phyloP scores from a whole-genome alignment of 768 basidiomycete species.

The Amanita phalloides region DNA sequence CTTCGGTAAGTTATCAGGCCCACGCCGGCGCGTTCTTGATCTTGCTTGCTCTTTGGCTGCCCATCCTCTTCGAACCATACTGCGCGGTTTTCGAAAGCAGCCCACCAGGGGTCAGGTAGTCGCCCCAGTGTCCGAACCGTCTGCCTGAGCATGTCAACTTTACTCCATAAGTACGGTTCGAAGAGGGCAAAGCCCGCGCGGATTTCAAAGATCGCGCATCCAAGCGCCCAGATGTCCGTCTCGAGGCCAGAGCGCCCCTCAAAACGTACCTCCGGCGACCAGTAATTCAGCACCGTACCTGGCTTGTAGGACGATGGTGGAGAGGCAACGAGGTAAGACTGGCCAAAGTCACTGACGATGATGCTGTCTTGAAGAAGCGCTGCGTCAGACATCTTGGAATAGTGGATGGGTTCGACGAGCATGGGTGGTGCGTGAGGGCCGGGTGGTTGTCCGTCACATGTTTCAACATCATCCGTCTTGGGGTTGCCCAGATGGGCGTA shows the following conservation, averaged over 20 bases:
- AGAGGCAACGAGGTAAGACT: slow-evolving; percentile 17
- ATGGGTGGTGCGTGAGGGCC: not conserved
- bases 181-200: slow-evolving; percentile 30
- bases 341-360: slow-evolving; percentile 27
- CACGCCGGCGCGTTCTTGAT: slow-evolving; percentile 14
- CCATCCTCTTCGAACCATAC: slow-evolving; percentile 28
- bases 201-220: slow-evolving; percentile 31
- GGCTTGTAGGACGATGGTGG: slow-evolving; percentile 20
- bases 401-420: not conserved
- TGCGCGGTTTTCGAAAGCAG: slow-evolving; percentile 15
- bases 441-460: not conserved
- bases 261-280: slow-evolving; percentile 25
- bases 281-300: slow-evolving; percentile 20
- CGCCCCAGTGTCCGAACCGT: slow-evolving; percentile 25
- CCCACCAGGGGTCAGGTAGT: slow-evolving; percentile 33
- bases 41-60: slow-evolving; percentile 17
- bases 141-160: slow-evolving; percentile 20
- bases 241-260: slow-evolving; percentile 15
- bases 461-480: not conserved
- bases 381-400: slow-evolving; percentile 9
- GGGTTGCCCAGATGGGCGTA: not conserved
- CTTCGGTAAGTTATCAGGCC: slow-evolving; percentile 9
- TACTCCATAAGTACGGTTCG: slow-evolving; percentile 22
- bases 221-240: slow-evolving; percentile 31
- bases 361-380: slow-evolving; percentile 20